Evolutionary conservation across 169 alveolate genomes (phyloP), one percentile per base, ranked within the genome.

Genomic region (Hepatocystis sp.): DNA sequence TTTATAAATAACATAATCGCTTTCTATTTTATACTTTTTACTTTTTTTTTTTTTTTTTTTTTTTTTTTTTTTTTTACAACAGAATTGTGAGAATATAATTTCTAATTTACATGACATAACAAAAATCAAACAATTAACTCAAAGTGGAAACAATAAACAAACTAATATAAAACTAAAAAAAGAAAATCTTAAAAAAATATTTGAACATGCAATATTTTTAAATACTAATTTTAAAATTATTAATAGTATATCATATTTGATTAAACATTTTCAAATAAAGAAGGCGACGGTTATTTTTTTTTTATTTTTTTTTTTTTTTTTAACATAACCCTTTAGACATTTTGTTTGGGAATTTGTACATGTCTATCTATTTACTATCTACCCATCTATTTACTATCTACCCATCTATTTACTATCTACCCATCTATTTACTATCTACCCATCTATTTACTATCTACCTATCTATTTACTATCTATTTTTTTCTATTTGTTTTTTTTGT

Each of bases 101-200:
- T 28, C 49, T 15, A 56, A 71, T 39, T 19, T 71, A 4, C 46
- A 36, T 28, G 71, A 71, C 40, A 4, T 71, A 40, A 56, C 36
- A 3, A 56, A 42, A 44, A 36, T 71, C 32, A 71, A 56, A 36
- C 76, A 71, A 25, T n/a, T 71, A 15, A 13, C 42, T 4, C 56
- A 60, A 7, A 46, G 4, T n/a, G 34, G 30, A 15, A 17, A 60
- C 21, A 25, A 17, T 28, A 71, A 47, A 21, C 25, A 25, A 30
- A 13, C 27, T 10, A n/a, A n/a, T n/a, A n/a, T n/a, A n/a, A n/a
- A n/a, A n/a, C 44, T 71, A 39, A 51, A 55, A 56, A 47, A 19
- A 56, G 86, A 51, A 28, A 42, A 30, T 15, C 40, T 71, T 13
- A 58, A 71, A 71, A 55, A 42, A 36, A 42, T 71, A 30, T 51